These are phyloP conservation scores for Aspergillus haitiensis DNA, from an alignment of 495 filamentous ascomycete genomes.

Conservation along the genomic window DNA sequence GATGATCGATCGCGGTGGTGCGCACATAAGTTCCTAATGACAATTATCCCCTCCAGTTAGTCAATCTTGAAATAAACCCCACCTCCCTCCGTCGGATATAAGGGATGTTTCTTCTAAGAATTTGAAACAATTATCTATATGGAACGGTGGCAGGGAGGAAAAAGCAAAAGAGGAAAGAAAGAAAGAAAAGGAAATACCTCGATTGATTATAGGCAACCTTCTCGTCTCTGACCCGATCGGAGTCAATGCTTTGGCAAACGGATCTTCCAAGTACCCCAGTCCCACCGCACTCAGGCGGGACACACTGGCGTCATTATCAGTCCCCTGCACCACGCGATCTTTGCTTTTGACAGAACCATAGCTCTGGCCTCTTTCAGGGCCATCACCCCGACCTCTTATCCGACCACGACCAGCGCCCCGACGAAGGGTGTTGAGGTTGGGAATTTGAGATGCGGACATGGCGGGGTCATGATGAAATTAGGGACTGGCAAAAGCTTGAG, in stretches of 20 bases:
- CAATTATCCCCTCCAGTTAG: not conserved
- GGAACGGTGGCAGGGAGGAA: not conserved
- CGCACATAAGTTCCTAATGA: constrained; percentile 84
- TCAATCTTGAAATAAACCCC: not conserved
- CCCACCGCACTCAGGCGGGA: constrained; percentile 85
- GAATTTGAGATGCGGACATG: constrained; percentile 74
- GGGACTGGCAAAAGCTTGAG: constrained; percentile 22
- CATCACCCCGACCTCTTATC: constrained; percentile 43
- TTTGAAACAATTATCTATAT: not conserved
- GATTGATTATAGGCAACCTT: constrained; percentile 86
- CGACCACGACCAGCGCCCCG: constrained; percentile 48
- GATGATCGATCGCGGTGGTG: constrained; percentile 78
- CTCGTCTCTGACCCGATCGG: constrained; percentile 46
- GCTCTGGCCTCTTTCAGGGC: constrained; percentile 26
- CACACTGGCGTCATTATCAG: constrained; percentile 87
- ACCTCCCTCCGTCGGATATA: not conserved
- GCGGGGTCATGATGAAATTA: constrained; percentile 21
- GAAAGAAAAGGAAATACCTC: constrained; percentile 56
- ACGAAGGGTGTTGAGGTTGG: constrained; percentile 71
- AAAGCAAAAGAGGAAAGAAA: not conserved
- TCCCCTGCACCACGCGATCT: constrained; percentile 74
- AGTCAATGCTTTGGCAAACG: constrained; percentile 69
- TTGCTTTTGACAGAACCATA: constrained; percentile 34
- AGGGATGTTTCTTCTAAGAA: too few relatives aligned
- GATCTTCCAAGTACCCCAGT: constrained; percentile 83